Base-by-base conservation (phyloP, 106 monocot genomes). In the Allium fistulosum region DNA sequence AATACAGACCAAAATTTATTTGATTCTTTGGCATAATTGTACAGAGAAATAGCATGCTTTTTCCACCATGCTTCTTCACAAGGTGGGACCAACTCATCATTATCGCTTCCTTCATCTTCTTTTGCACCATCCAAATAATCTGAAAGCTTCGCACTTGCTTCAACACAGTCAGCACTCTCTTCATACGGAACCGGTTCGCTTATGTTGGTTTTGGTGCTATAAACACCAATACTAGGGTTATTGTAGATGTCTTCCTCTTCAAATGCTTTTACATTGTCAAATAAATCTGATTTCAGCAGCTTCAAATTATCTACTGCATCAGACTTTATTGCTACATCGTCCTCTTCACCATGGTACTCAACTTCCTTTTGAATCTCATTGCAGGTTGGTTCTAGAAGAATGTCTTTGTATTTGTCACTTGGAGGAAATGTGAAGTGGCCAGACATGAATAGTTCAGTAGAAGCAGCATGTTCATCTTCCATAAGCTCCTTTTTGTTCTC, bases 51-150 rank as follows among this genome's bases (percentile, higher is more conserved):
- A 16, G 74, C 87, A 48, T 77, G 85, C 53, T 76, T 85, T 65
- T 83, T 95, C 88, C 87, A 87, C 94, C 94, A 95, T 68, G 80
- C 78, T 77, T 90, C 80, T 77, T 90, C 80, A 72, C 71, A 64
- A 57, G 82, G 75, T 52, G 60, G 46, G 46, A 27, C 74, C 59
- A 53, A 49, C 46, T 53, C 68, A 70, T 71, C 68, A 53, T 8
- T 6, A 37, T 78, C 68, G 58, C 68, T 66, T 56, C 51, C 65
- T 51, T 81, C 75, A 17, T 28, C 48, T 16, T 47, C 46, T 14
- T 80, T 72, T 59, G 58, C 46, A 69, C 57, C 27, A 57, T 73
- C 66, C 57, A 46, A 28, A 65, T 16, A 11, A 57, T 79, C 77
- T 15, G 51, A 62, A 75, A 49, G 50, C 62, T 73, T 72, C 5